These are phyloP conservation scores for Pseudopithomyces chartarum DNA, from an alignment of 2,329 filamentous ascomycete species.

Conservation along the genomic window DNA sequence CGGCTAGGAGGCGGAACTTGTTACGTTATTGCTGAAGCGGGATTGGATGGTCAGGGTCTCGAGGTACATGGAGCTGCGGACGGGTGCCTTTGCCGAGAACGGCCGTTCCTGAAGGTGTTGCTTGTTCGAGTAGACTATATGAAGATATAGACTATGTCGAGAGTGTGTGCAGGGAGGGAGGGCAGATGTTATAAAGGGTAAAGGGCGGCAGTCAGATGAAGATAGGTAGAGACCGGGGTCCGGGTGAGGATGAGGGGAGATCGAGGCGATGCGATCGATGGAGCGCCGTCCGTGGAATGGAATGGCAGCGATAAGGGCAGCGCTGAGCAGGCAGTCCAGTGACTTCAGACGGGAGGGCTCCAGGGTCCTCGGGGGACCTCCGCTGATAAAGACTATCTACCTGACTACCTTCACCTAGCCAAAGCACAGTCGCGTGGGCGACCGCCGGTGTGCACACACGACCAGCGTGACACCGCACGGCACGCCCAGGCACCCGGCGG, in stretches of 20 bases:
- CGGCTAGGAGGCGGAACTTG: conserved; percentile 24
- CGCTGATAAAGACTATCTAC: conserved; percentile 18
- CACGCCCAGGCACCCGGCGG: conserved; percentile 17
- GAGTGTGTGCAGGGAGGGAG: no score
- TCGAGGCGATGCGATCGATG: not conserved
- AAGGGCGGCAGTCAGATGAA: not conserved
- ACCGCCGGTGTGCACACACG: conserved; percentile 10
- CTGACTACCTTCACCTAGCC: no score
- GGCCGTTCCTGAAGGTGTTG: conserved; percentile 14
- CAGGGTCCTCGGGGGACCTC: conserved; percentile 18
- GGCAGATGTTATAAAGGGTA: no score
- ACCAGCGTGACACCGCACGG: conserved; percentile 9
- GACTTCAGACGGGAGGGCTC: conserved; percentile 3
- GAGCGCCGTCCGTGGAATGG: not conserved
- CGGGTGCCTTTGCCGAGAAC: conserved; percentile 28
- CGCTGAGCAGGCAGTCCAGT: no score
- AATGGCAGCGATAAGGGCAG: conserved; percentile 10
- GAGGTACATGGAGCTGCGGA: conserved; percentile 37
- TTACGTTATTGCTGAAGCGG: conserved; percentile 45
- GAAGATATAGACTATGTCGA: no score
- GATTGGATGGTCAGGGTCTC: conserved; percentile 34
- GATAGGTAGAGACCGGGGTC: not conserved
- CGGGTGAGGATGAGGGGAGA: not conserved
- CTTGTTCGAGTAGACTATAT: no score
- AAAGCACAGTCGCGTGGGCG: conserved; percentile 27